These are phyloP conservation scores for Naumovozyma baii DNA, from an alignment of 805 yeast genomes.

Conservation along the genomic window DNA sequence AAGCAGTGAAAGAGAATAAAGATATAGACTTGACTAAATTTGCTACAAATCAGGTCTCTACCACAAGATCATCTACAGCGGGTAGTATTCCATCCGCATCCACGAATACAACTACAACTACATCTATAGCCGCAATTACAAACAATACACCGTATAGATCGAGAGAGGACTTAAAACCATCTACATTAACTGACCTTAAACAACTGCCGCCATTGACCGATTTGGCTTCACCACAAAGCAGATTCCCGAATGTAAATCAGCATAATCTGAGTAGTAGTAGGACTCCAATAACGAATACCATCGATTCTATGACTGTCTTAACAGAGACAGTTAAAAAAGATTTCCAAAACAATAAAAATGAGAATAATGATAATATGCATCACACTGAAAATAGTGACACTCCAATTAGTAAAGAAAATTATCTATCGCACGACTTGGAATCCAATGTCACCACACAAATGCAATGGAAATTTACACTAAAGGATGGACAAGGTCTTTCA, in stretches of 20 bases:
- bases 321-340: conserved; percentile 2
- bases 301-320: not conserved
- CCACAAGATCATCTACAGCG: not conserved
- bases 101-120: not conserved
- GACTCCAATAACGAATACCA: not conserved
- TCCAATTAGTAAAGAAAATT: not conserved
- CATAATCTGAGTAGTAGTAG: conserved; percentile 2
- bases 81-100: not conserved
- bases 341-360: not conserved
- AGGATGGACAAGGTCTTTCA: conserved; percentile 38
- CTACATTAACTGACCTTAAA: conserved; percentile 1
- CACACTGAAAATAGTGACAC: conserved; percentile 1
- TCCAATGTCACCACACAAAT: conserved; percentile 22
- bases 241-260: conserved; percentile 1
- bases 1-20: conserved; percentile 49
- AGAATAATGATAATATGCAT: not conserved
- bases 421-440: not conserved
- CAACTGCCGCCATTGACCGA: conserved; percentile 6
- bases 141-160: too few relatives aligned
- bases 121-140: not conserved
- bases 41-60: not conserved
- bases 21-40: conserved; percentile 21
- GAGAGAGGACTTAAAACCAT: not conserved
- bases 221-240: conserved; percentile 3
- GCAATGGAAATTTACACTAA: conserved; percentile 56